Evolutionary conservation across 768 basidiomycete genomes (phyloP).

Genomic region (Tricholoma terreum): DNA sequence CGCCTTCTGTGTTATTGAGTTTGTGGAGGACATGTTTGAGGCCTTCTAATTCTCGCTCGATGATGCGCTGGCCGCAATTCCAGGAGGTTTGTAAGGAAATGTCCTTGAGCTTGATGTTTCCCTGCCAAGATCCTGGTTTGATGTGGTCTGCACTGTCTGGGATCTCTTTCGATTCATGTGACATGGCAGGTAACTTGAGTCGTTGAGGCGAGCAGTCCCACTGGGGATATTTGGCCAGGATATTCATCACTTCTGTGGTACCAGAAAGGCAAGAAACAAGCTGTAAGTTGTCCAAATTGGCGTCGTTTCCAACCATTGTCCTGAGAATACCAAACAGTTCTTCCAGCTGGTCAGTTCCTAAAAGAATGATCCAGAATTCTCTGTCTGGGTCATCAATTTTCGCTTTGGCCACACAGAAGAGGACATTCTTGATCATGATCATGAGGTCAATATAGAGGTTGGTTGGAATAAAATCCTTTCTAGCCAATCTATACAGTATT

Average conservation of each 20-base stretch:
- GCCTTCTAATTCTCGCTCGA: slow-evolving; percentile 13
- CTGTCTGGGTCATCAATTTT: slow-evolving; percentile 30
- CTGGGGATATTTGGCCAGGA: slow-evolving; percentile 32
- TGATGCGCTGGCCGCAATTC: slow-evolving; percentile 19
- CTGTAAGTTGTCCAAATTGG: slow-evolving; percentile 24
- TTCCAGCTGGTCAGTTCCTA: slow-evolving; percentile 38
- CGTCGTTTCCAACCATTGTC: slow-evolving; percentile 34
- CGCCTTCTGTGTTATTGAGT: background rate
- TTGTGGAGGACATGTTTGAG: background rate
- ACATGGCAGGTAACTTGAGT: slow-evolving; percentile 26
- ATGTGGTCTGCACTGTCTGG: slow-evolving; percentile 30
- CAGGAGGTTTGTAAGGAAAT: slow-evolving; percentile 27
- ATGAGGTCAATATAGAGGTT: slow-evolving; percentile 30
- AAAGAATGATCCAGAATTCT: slow-evolving; percentile 31
- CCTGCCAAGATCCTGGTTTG: slow-evolving; percentile 31
- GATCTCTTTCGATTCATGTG: slow-evolving; percentile 19
- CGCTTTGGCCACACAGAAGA: slow-evolving; percentile 36
- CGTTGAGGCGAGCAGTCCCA: slow-evolving; percentile 35
- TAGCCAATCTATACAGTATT: background rate
- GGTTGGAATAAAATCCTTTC: slow-evolving; percentile 3
- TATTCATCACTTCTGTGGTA: slow-evolving; percentile 28
- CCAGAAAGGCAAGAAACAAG: slow-evolving; percentile 25
- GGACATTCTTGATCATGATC: slow-evolving; percentile 37
- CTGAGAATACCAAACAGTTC: slow-evolving; percentile 33
- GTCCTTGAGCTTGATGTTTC: slow-evolving; percentile 24